Evolutionary conservation across 169 alveolate species (phyloP).

Genomic region (Cryptosporidium ubiquitum): DNA sequence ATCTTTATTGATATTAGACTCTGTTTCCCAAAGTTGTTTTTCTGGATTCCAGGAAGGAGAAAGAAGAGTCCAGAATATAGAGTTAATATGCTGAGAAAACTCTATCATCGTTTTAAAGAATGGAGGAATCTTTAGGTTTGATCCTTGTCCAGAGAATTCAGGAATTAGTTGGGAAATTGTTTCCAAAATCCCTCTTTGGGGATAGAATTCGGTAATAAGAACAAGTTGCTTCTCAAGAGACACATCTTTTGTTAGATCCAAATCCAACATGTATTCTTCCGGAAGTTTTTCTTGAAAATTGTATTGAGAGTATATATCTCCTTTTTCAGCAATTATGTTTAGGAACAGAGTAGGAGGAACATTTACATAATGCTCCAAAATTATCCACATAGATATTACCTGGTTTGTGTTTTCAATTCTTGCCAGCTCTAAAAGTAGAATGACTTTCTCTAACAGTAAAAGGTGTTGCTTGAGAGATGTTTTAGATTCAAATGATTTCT

Average conservation of each 20-base stretch:
- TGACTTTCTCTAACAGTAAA: slow-evolving; percentile 19
- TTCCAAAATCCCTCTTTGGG: slow-evolving; percentile 53
- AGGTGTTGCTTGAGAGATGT: neutral
- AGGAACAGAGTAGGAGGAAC: slow-evolving; percentile 44
- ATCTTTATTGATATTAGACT: neutral
- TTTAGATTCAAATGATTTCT: neutral
- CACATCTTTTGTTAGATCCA: neutral
- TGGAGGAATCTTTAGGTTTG: slow-evolving; percentile 7
- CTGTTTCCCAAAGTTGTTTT: slow-evolving; percentile 29
- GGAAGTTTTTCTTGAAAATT: slow-evolving; percentile 30
- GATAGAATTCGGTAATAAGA: slow-evolving; percentile 8
- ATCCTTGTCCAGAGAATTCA: neutral
- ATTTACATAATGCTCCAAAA: slow-evolving; percentile 32
- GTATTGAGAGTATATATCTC: slow-evolving; percentile 15
- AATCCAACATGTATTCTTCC: slow-evolving; percentile 3
- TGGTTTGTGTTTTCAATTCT: neutral
- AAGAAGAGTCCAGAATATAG: slow-evolving; percentile 10
- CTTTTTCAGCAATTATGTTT: slow-evolving; percentile 4
- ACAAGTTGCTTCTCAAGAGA: slow-evolving; percentile 11
- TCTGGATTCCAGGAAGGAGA: slow-evolving; percentile 27
- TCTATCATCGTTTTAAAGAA: slow-evolving; percentile 33
- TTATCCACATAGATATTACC: neutral
- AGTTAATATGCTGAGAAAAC: slow-evolving; percentile 1
- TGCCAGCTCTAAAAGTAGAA: slow-evolving; percentile 48
- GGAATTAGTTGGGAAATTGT: slow-evolving; percentile 43